Conservation (phyloP, 2,329 filamentous ascomycete species). For the Parascedosporium putredinis region DNA sequence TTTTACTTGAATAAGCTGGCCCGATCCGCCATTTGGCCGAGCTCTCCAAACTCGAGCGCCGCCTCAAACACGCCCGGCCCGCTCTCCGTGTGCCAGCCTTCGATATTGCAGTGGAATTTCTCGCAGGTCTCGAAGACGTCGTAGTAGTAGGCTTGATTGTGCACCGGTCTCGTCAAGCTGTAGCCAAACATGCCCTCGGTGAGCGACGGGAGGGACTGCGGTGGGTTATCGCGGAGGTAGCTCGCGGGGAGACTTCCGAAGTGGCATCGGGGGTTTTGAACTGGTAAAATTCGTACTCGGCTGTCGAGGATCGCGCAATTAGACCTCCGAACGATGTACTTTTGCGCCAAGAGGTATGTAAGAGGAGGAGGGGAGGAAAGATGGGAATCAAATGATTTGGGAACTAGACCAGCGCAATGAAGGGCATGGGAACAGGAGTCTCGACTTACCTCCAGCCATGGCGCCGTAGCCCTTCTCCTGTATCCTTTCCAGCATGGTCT, state of each 20-base stretch:
- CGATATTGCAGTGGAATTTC: conserved; percentile 69
- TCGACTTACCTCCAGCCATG: conserved; percentile 83
- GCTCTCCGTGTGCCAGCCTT: conserved; percentile 93
- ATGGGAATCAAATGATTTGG: background rate
- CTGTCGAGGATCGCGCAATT: conserved; percentile 43
- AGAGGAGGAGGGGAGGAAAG: background rate
- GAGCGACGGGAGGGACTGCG: conserved; percentile 62
- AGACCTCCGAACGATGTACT: too few species aligned
- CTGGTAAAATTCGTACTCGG: conserved; percentile 92
- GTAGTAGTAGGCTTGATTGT: conserved; percentile 91
- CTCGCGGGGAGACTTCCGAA: conserved; percentile 55
- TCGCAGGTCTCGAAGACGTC: conserved; percentile 72
- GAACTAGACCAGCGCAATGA: too few species aligned
- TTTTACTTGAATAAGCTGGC: conserved; percentile 79
- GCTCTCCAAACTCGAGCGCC: conserved; percentile 82
- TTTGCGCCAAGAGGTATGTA: too few species aligned
- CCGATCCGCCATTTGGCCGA: conserved; percentile 81
- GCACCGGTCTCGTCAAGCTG: conserved; percentile 73
- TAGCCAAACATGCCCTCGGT: conserved; percentile 97
- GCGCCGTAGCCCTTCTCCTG: conserved; percentile 62
- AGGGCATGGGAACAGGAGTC: too few species aligned
- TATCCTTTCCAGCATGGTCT: conserved; percentile 56
- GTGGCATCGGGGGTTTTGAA: conserved; percentile 57
- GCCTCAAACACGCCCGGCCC: conserved; percentile 94
- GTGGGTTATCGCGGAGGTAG: conserved; percentile 64